Conservation (phyloP, 768 basidiomycete species). For the Rhodotorula taiwanensis region DNA sequence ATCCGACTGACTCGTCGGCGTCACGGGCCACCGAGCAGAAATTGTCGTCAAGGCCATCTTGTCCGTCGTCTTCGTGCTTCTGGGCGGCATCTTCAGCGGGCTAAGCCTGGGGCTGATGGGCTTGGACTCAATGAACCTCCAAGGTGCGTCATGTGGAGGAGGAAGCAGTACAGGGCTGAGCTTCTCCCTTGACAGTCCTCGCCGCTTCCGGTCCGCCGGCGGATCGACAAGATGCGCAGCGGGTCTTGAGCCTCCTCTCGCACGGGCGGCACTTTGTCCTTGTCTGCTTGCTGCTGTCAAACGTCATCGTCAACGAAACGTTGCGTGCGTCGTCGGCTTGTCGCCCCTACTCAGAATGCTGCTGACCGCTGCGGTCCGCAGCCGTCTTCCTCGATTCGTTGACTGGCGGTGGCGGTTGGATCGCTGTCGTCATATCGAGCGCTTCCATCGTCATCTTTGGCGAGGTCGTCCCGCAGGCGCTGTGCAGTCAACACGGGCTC, state of each 20-base stretch:
- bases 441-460: constrained; percentile 44
- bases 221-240: constrained; percentile 42
- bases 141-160: not conserved
- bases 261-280: constrained; percentile 86
- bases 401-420: constrained; percentile 47
- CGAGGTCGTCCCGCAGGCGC: constrained; percentile 55
- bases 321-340: constrained; percentile 35
- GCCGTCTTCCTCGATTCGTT: constrained; percentile 48
- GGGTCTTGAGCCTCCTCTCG: constrained; percentile 52
- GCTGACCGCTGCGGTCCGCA: not conserved
- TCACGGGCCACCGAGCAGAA: too few relatives aligned
- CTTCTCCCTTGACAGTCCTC: constrained; percentile 13
- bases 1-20: too few relatives aligned
- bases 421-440: constrained; percentile 44
- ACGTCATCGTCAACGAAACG: constrained; percentile 56
- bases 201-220: constrained; percentile 28
- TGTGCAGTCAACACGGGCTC: constrained; percentile 68
- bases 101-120: constrained; percentile 27
- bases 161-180: not conserved
- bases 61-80: constrained; percentile 63
- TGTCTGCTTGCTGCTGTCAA: constrained; percentile 76
- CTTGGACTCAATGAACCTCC: constrained; percentile 19
- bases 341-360: too few relatives aligned
- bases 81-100: constrained; percentile 86
- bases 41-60: constrained; percentile 61